These are phyloP conservation scores for Vanilla planifolia DNA, from an alignment of 106 monocot species.

Conservation along the genomic window DNA sequence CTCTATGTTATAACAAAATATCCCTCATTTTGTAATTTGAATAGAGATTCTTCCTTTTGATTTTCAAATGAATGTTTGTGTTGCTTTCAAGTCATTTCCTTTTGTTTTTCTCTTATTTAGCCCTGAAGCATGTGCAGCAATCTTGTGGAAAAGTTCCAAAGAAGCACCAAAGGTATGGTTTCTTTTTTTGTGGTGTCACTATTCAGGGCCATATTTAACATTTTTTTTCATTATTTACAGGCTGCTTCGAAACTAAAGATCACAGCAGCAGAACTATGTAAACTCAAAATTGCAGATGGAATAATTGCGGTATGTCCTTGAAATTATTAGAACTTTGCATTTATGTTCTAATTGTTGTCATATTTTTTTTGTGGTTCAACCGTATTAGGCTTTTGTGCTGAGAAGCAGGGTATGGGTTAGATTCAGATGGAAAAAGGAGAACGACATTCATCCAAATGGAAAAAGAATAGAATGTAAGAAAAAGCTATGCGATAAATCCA, in stretches of 20 bases:
- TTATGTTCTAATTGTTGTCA: conserved; percentile 1
- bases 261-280: conserved; percentile 59
- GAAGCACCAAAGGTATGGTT: conserved; percentile 64
- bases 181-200: background rate
- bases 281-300: conserved; percentile 68
- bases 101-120: conserved; percentile 20
- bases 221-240: conserved; percentile 18
- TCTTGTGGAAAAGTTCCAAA: conserved; percentile 74
- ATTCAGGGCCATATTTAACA: background rate
- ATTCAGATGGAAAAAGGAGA: too few species aligned
- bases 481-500: too few species aligned
- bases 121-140: conserved; percentile 97
- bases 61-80: background rate
- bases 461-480: too few species aligned
- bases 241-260: conserved; percentile 85
- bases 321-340: background rate
- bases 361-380: too few species aligned
- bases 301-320: conserved; percentile 70
- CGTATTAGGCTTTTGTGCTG: too few species aligned
- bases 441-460: too few species aligned
- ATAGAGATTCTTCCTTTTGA: too few species aligned
- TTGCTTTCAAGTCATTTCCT: background rate
- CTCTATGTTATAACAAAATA: too few species aligned
- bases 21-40: too few species aligned
- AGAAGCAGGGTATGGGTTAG: too few species aligned